These are phyloP conservation scores for Suillus lakei DNA, from an alignment of 768 basidiomycete species.

Conservation along the genomic window DNA sequence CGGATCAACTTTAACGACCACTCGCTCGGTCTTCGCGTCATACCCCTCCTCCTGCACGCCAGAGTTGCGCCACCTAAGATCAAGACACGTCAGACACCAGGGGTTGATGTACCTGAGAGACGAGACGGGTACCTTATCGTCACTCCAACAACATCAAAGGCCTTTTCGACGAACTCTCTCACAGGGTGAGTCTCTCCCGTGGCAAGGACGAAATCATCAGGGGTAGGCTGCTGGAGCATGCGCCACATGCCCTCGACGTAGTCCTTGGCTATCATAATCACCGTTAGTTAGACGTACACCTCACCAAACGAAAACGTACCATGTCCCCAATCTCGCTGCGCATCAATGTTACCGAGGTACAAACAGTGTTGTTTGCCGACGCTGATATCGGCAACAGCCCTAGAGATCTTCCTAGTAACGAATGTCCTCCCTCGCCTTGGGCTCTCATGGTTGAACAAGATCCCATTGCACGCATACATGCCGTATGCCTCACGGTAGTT, in stretches of 20 bases:
- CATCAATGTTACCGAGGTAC: conserved; percentile 94
- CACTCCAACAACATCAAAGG: conserved; percentile 75
- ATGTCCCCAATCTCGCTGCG: conserved; percentile 97
- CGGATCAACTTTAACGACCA: conserved; percentile 84
- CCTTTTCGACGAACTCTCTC: conserved; percentile 88
- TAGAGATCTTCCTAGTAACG: conserved; percentile 92
- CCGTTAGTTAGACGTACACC: neutral
- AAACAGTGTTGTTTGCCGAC: conserved; percentile 88
- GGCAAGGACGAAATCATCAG: conserved; percentile 93
- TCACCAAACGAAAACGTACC: conserved; percentile 49
- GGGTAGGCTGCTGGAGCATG: conserved; percentile 84
- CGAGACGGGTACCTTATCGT: conserved; percentile 57
- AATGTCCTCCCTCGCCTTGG: conserved; percentile 94
- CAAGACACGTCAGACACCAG: neutral
- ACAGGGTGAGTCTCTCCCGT: conserved; percentile 97
- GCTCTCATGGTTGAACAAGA: conserved; percentile 98
- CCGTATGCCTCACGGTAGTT: conserved; percentile 96
- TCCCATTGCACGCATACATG: conserved; percentile 96
- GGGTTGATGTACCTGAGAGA: neutral
- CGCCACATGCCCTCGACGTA: conserved; percentile 99
- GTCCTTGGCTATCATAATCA: conserved; percentile 60
- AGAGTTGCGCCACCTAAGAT: conserved; percentile 71
- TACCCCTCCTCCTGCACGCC: conserved; percentile 79
- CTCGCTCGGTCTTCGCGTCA: conserved; percentile 67
- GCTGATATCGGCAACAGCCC: conserved; percentile 91